These are phyloP conservation scores for Anthostomella pinea DNA, from an alignment of 2,329 filamentous ascomycete genomes.

Conservation along the genomic window DNA sequence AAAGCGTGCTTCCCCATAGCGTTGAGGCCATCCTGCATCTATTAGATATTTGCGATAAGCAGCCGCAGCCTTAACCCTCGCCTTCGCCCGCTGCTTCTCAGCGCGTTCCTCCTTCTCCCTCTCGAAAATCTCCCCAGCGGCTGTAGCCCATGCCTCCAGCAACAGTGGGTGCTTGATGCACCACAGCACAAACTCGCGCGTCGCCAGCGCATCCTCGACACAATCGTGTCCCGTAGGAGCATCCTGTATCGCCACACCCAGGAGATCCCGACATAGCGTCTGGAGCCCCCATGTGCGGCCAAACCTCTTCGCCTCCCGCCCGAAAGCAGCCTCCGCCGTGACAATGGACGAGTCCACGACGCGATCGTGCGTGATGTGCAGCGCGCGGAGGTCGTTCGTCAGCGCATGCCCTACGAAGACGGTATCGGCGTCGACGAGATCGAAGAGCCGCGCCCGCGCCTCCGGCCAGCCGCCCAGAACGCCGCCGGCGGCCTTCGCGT, in stretches of 20 bases:
- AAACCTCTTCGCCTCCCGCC: slow-evolving; percentile 8
- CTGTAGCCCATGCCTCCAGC: slow-evolving; percentile 34
- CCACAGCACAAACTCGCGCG: slow-evolving; percentile 47
- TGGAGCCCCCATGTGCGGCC: slow-evolving; percentile 35
- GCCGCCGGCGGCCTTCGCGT: slow-evolving; percentile 26
- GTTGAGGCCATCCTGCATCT: too few relatives aligned
- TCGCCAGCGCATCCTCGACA: slow-evolving; percentile 48
- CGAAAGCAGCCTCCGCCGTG: slow-evolving; percentile 34
- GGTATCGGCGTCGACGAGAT: slow-evolving; percentile 40
- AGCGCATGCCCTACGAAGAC: slow-evolving; percentile 48
- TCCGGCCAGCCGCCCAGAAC: slow-evolving; percentile 39
- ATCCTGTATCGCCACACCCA: slow-evolving; percentile 36
- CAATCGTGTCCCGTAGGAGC: slow-evolving; percentile 41
- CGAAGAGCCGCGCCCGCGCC: slow-evolving; percentile 42
- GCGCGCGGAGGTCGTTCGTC: slow-evolving; percentile 40
- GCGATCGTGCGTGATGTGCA: slow-evolving; percentile 40
- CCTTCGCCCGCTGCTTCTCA: slow-evolving; percentile 6
- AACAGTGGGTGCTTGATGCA: slow-evolving; percentile 37
- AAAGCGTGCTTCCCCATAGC: too few relatives aligned
- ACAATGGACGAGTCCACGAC: slow-evolving; percentile 45
- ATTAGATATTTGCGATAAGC: too few relatives aligned
- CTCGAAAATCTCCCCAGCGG: slow-evolving; percentile 4
- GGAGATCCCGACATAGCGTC: slow-evolving; percentile 32
- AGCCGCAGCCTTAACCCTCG: too few relatives aligned
- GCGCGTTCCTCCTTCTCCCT: slow-evolving; percentile 1